These are phyloP conservation scores for Aspergillus sp. DNA, from an alignment of 2,329 filamentous ascomycete genomes.

Conservation along the genomic window DNA sequence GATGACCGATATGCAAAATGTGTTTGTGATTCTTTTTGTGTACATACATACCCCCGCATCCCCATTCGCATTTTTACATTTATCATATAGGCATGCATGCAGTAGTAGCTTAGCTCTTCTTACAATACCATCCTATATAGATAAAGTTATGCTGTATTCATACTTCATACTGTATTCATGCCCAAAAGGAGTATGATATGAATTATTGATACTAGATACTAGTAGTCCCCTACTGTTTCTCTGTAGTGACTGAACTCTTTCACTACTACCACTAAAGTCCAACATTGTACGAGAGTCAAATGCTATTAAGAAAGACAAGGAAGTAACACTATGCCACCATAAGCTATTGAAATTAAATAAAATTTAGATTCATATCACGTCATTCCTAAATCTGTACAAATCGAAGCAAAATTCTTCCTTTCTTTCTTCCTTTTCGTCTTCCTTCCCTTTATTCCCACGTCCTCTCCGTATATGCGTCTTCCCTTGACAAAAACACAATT, in stretches of 20 bases:
- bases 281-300: too few relatives aligned
- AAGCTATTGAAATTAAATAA: neutral
- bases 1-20: slow-evolving; percentile 4
- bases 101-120: neutral
- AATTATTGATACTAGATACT: too few relatives aligned
- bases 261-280: too few relatives aligned
- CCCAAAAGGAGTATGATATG: too few relatives aligned
- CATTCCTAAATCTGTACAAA: slow-evolving; percentile 9
- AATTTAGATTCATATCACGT: neutral
- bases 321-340: too few relatives aligned
- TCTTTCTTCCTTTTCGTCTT: neutral
- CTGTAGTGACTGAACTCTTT: too few relatives aligned
- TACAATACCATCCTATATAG: neutral
- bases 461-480: too few relatives aligned
- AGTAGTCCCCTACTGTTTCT: too few relatives aligned
- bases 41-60: slow-evolving; percentile 16
- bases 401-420: neutral
- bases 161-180: too few relatives aligned
- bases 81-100: neutral
- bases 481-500: neutral
- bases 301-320: accelerated
- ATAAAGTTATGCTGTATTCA: neutral
- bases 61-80: neutral
- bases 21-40: slow-evolving; percentile 1
- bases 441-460: neutral